Evolutionary conservation across 805 yeast species (phyloP), one percentile per base, ranked within the genome.

Genomic region (Candida pseudofarinosa): DNA sequence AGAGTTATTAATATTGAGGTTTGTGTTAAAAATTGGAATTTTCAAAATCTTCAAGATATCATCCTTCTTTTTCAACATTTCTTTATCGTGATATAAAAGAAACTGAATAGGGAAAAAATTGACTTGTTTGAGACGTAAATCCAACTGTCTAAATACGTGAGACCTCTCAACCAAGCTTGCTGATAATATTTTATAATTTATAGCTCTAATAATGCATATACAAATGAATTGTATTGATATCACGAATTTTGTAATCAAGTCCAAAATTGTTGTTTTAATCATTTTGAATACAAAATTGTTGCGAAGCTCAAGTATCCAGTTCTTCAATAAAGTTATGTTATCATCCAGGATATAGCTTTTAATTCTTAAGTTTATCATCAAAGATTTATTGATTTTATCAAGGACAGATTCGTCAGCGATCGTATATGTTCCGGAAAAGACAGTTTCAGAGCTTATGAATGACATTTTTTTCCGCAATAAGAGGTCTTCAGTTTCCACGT

Each of bases 21-120:
- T 55, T 13, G 61, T 55, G 45, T 69, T 69, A 39, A 62, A 60
- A 6, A 60, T 52, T 1, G 74, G 72, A 13, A 69, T 52, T 33
- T 60, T 57, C 18, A 63, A 54, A 40, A 58, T 77, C 55, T 83
- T 70, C 55, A 65, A 33, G 69, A 83, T 40, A 60, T 56, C 67
- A 45, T 51, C 60, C 19, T 55, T 67, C 34, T 62, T 63, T 31
- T 74, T 57, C 12, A 76, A 58, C 56, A 65, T 51, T 48, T 61
- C 52, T 51, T 68, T 54, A 51, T 67, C 79, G 49, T 73, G 69
- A 50, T 76, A 77, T 39, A 81, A 76, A 38, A 80, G 58, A 52
- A 85, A 87, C 56, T 90, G 97, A 2, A 78, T 71, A 0, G 97
- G 97, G 52, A 89, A 78, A 53, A 78, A 83, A 51, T 86, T 78